phyloP scores from a whole-genome alignment of 2,329 filamentous ascomycete genomes.

The Massarina eburnea region DNA sequence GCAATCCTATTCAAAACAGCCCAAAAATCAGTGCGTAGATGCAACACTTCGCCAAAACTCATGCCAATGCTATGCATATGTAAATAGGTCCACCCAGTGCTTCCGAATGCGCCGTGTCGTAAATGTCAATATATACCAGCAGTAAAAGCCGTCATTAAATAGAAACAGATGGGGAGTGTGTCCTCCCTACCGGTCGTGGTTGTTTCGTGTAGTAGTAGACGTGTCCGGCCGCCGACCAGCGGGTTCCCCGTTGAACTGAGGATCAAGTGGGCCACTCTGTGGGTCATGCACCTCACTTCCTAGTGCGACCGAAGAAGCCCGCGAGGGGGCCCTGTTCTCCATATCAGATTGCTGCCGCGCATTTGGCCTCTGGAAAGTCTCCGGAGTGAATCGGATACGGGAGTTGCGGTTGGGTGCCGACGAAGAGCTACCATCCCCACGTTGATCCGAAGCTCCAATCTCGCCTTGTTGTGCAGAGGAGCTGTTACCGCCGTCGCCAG shows the following conservation, averaged over 20 bases:
- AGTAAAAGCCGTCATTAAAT: constrained; percentile 1
- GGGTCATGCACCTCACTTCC: constrained; percentile 17
- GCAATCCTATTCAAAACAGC: constrained; percentile 13
- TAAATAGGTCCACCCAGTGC: neutral
- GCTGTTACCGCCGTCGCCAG: neutral
- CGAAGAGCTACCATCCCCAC: constrained; percentile 4
- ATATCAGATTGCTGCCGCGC: constrained; percentile 11
- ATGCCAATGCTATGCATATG: constrained; percentile 20
- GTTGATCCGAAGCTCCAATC: neutral
- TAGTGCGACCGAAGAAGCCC: constrained; percentile 8
- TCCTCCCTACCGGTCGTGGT: constrained; percentile 36
- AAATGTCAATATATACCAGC: constrained; percentile 24
- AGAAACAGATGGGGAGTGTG: constrained; percentile 1
- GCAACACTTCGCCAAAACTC: constrained; percentile 20
- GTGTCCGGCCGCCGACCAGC: constrained; percentile 1
- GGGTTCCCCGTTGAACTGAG: constrained; percentile 4
- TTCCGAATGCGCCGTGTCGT: constrained; percentile 9
- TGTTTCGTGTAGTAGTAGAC: constrained; percentile 16
- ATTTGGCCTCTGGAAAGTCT: constrained; percentile 14
- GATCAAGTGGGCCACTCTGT: neutral
- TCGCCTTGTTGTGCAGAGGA: neutral
- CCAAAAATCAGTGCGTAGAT: constrained; percentile 11
- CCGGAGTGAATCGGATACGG: constrained; percentile 29
- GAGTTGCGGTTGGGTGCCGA: constrained; percentile 18
- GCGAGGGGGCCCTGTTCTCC: neutral